phyloP scores from a whole-genome alignment of 345 rosid species.

The Salix koriyanagi region DNA sequence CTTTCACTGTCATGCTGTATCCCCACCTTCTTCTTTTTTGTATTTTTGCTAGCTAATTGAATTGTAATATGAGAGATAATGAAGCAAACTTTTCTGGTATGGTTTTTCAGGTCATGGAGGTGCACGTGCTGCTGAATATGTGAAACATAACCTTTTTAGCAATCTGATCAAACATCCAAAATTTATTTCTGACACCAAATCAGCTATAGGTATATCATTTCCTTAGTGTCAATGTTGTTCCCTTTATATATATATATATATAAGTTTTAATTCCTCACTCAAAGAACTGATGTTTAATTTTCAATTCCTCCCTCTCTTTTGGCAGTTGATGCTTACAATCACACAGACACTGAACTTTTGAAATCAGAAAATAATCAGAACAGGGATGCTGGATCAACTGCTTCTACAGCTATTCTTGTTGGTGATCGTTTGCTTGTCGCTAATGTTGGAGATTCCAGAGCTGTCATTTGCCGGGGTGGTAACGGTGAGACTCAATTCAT shows the following conservation, averaged over 20 bases:
- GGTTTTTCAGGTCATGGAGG: conserved; percentile 93
- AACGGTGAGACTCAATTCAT: conserved; percentile 43
- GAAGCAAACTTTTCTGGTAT: conserved; percentile 1
- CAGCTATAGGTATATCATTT: conserved; percentile 71
- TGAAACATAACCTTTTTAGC: conserved; percentile 87
- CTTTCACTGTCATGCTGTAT: too few relatives aligned
- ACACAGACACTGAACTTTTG: conserved; percentile 87
- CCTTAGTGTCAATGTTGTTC: conserved; percentile 3
- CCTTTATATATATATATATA: neutral
- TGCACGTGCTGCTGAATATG: conserved; percentile 97
- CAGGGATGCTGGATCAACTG: conserved; percentile 99
- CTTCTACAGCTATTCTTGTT: conserved; percentile 91
- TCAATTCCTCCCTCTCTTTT: neutral
- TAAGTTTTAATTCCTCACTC: conserved; percentile 3
- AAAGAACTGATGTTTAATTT: conserved; percentile 19
- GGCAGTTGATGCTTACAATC: conserved; percentile 92
- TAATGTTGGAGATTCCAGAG: conserved; percentile 98
- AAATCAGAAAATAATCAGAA: conserved; percentile 88
- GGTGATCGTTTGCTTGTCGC: conserved; percentile 94
- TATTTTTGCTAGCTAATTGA: conserved; percentile 1
- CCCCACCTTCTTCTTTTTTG: neutral
- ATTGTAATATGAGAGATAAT: neutral
- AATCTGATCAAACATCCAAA: conserved; percentile 93
- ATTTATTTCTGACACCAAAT: conserved; percentile 86
- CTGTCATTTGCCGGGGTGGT: conserved; percentile 95